These are phyloP conservation scores for Lanmaoa rubissima DNA, from an alignment of 768 basidiomycete species.

Conservation along the genomic window DNA sequence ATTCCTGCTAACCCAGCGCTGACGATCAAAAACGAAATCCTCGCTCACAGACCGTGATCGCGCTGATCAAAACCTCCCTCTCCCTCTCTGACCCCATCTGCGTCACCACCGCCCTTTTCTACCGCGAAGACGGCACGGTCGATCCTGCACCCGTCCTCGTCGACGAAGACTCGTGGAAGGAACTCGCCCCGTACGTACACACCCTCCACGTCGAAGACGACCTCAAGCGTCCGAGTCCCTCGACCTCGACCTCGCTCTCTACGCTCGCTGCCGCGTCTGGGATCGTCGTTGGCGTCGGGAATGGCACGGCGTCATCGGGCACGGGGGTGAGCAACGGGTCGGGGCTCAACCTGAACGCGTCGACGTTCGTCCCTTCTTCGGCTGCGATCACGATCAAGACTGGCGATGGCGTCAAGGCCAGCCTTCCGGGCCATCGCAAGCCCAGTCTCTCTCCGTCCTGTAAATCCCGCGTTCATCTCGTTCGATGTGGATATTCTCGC, in stretches of 20 bases:
- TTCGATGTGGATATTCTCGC: background rate
- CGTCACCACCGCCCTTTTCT: slow-evolving; percentile 26
- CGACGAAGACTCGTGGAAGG: slow-evolving; percentile 34
- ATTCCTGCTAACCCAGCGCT: too few species aligned
- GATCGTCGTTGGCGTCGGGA: background rate
- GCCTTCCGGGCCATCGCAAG: slow-evolving; percentile 17
- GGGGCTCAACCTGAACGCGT: slow-evolving; percentile 25
- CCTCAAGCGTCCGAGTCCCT: slow-evolving; percentile 18
- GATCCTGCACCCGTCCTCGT: slow-evolving; percentile 23
- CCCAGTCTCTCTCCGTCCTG: slow-evolving; percentile 25
- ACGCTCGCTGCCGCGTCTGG: background rate
- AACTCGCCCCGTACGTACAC: slow-evolving; percentile 32
- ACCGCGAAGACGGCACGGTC: slow-evolving; percentile 30
- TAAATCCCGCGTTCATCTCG: background rate
- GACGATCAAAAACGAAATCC: background rate
- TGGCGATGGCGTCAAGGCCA: slow-evolving; percentile 14
- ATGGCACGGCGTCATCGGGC: background rate
- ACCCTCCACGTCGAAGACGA: slow-evolving; percentile 32
- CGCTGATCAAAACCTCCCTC: slow-evolving; percentile 25
- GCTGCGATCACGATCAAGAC: slow-evolving; percentile 23
- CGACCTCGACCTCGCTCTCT: slow-evolving; percentile 7
- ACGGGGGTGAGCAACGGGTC: background rate
- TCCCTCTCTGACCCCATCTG: slow-evolving; percentile 19
- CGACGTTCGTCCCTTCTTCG: slow-evolving; percentile 23
- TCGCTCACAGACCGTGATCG: slow-evolving; percentile 21